Evolutionary conservation across 108 stramenopile species (phyloP).

Genomic region (Cyclotella distinguenda): DNA sequence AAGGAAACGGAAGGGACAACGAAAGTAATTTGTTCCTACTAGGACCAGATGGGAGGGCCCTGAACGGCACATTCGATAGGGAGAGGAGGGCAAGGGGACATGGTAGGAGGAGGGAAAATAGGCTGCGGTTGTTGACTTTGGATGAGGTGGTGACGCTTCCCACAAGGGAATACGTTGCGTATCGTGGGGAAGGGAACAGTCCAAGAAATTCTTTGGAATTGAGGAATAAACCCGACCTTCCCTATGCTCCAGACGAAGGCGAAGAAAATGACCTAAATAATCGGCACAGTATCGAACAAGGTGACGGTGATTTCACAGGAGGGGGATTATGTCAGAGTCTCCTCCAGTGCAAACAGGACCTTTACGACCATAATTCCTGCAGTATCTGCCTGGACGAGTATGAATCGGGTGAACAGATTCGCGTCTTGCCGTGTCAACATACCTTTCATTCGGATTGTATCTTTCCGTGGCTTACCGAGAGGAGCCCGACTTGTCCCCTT

Average conservation of each 20-base stretch:
- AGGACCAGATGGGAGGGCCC: conserved; percentile 14
- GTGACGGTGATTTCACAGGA: background rate
- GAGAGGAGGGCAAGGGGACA: background rate
- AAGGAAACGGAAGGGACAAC: background rate
- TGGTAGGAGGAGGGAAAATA: conserved; percentile 22
- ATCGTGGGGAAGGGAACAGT: background rate
- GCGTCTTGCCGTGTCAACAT: conserved; percentile 85
- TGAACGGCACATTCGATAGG: background rate
- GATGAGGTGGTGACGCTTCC: conserved; percentile 47
- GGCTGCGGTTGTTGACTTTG: conserved; percentile 36
- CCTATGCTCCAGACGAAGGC: conserved; percentile 12
- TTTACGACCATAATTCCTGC: conserved; percentile 51
- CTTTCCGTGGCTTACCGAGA: conserved; percentile 87
- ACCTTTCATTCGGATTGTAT: conserved; percentile 87
- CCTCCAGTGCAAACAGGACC: conserved; percentile 11
- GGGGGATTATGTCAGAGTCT: conserved; percentile 15
- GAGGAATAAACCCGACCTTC: conserved; percentile 37
- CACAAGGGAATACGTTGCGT: conserved; percentile 30
- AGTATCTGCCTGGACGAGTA: conserved; percentile 91
- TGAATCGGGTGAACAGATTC: conserved; percentile 64
- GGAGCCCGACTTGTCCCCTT: conserved; percentile 77
- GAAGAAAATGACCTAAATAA: background rate
- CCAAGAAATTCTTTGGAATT: conserved; percentile 24
- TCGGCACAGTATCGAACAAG: background rate
- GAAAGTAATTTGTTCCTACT: conserved; percentile 18